These are phyloP conservation scores for Peniophora sp. DNA, from an alignment of 1,284 basidiomycete species.

Conservation along the genomic window DNA sequence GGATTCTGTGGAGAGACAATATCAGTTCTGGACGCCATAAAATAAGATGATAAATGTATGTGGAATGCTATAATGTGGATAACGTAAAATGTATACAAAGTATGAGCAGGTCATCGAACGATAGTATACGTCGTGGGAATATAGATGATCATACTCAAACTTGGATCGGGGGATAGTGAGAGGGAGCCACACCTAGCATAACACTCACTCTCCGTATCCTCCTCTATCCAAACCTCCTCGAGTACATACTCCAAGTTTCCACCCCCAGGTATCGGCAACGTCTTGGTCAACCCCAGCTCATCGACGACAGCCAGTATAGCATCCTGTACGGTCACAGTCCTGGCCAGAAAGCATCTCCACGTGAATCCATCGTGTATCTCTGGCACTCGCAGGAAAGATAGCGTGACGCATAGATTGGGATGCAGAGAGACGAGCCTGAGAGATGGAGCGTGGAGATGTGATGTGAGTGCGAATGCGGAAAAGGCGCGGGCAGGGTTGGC, in stretches of 20 bases:
- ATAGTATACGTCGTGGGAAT: too few relatives aligned
- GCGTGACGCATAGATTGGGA: conserved; percentile 43
- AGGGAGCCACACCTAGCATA: neutral
- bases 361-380: conserved; percentile 70
- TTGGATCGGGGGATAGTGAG: neutral
- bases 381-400: conserved; percentile 65
- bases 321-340: conserved; percentile 41
- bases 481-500: conserved; percentile 47
- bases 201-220: conserved; percentile 40
- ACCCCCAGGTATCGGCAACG: conserved; percentile 51
- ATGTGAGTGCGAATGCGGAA: conserved; percentile 66
- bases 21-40: too few relatives aligned
- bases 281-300: conserved; percentile 64
- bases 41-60: too few relatives aligned
- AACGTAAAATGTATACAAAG: too few relatives aligned
- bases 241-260: conserved; percentile 59
- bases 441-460: conserved; percentile 59
- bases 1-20: conserved; percentile 24
- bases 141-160: too few relatives aligned
- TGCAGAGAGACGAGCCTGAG: conserved; percentile 69
- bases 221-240: conserved; percentile 53
- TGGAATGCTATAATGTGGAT: too few relatives aligned
- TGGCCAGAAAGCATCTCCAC: conserved; percentile 58
- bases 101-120: too few relatives aligned
- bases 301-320: conserved; percentile 47